Base-by-base conservation (phyloP, 306 rosid species). In the Heteromeles arbutifolia region DNA sequence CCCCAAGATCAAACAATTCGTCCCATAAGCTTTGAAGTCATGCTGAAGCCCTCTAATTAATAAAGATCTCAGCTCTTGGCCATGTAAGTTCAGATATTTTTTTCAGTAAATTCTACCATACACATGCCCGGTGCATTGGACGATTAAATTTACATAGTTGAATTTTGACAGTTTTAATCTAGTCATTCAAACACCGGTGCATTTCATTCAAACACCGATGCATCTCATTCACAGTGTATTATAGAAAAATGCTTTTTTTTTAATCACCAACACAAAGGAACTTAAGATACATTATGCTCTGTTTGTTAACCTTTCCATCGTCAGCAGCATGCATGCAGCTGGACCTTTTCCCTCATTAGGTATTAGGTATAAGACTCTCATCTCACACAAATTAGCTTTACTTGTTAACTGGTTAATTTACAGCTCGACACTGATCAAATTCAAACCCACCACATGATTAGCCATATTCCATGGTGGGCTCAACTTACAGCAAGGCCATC, bases 401-500 rank as follows among this genome's bases (percentile, higher is more conserved):
- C 41, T 31, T 25, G 5, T 58, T 15, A 24, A 34, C 54, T n/a
- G 26, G 65, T 41, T 34, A 66, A 24, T 48, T 32, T 13, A 32
- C 37, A 65, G 73, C 63, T 37, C 4, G 69, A 31, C 18, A 48
- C 18, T 9, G 37, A 32, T 41, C 14, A 57, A 56, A 37, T 37
- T 41, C 22, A 59, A 61, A 73, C 70, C 83, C 52, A 63, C 70
- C 69, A 65, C 62, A 39, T 82, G 78, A 53, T 69, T 54, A 75
- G 66, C 25, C 58, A 57, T 69, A 24, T 69, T 70, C 67, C 39
- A 77, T 25, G 78, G 89, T 82, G 81, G 85, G 83, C 80, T 83
- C 75, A 80, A 48, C 45, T 59, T 52, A 73, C 87, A 83, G 87
- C 87, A 48, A 76, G 72, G 84, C 82, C 88, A 82, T 73, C 52